Evolutionary conservation across 495 filamentous ascomycete genomes (phyloP), one percentile per base, ranked within the genome.

Genomic region (Talaromyces ruber): DNA sequence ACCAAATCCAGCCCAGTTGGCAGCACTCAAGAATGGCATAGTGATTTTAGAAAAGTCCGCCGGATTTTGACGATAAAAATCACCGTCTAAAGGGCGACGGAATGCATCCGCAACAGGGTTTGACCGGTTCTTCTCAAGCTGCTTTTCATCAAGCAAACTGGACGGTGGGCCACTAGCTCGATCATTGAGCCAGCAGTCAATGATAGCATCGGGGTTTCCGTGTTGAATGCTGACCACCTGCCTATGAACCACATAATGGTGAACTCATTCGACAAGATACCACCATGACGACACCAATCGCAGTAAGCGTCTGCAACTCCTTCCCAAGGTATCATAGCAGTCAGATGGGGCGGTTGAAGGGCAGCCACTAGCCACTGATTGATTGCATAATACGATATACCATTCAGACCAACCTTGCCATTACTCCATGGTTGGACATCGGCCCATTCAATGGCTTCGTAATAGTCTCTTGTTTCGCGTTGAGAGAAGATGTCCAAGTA

Each of bases 181-280:
- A 11, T 45, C 37, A 29, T 60, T 50, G 3, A 60, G 37, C 58
- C 37, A 60, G 6, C 14, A 21, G 39, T 60, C 58, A 4, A 47
- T 47, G 22, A 25, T 25, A 11, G 18, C 32, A 51, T 61, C 75
- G 0, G 74, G 67, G 2, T 65, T 66, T 3, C 83, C 83, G 60
- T 84, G 85, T 67, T 86, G 83, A 63, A 82, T 81, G 2, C 70
- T 66, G 16, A 84, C 62, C 11, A 84, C 81, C 64, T 84, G 81
- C 0, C 79, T 64, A 80, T 71, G 79, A 80, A 86, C 82, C 82
- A 84, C 24, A 79, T 74, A 14, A 69, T 64, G 58, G 84, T 80
- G 67, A 85, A 86, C 11, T 65, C 67, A 63, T 85, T 78, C 0
- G 76, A 81, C 30, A 82, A 67, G 24, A 86, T 83, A 5, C 83